Conservation (phyloP, 129 eudicot genomes). For the Smallanthus sonchifolius region DNA sequence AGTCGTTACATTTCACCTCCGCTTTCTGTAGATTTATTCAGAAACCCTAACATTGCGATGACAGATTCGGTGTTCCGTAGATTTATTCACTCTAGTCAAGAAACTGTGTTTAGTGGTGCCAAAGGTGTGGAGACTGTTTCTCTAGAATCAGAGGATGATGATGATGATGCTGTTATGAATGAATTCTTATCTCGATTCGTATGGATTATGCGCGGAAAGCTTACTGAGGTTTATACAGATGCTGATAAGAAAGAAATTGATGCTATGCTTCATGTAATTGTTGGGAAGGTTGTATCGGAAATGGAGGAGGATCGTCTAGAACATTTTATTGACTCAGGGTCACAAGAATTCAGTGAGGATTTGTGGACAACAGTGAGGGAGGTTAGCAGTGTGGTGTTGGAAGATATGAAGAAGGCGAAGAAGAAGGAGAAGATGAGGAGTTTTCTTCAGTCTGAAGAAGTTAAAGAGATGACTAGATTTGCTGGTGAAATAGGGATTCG, state of each 20-base stretch:
- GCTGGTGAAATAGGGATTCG: conserved; percentile 88
- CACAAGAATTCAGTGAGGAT: conserved; percentile 73
- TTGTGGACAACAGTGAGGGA: conserved; percentile 81
- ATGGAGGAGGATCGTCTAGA: conserved; percentile 54
- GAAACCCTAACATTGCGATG: conserved; percentile 14
- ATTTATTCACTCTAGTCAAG: conserved; percentile 42
- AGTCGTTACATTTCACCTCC: conserved; percentile 8
- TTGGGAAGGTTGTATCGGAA: conserved; percentile 59
- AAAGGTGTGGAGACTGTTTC: conserved; percentile 27
- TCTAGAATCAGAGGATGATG: conserved; percentile 32
- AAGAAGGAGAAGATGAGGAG: conserved; percentile 83
- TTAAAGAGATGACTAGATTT: conserved; percentile 77
- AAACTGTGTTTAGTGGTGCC: conserved; percentile 5
- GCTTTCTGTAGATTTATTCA: not conserved
- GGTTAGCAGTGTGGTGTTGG: conserved; percentile 53
- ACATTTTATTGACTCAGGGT: conserved; percentile 31
- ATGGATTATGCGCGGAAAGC: conserved; percentile 71
- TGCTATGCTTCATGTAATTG: conserved; percentile 69
- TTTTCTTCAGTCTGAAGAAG: conserved; percentile 69
- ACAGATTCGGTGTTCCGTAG: conserved; percentile 13
- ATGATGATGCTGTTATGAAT: conserved; percentile 54
- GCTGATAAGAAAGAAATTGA: conserved; percentile 51
- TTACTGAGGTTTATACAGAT: conserved; percentile 46
- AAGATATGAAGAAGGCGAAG: conserved; percentile 78
- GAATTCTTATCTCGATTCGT: conserved; percentile 82